Evolutionary conservation across 2,329 filamentous ascomycete genomes (phyloP).

Genomic region (Coniochaeta sp.): DNA sequence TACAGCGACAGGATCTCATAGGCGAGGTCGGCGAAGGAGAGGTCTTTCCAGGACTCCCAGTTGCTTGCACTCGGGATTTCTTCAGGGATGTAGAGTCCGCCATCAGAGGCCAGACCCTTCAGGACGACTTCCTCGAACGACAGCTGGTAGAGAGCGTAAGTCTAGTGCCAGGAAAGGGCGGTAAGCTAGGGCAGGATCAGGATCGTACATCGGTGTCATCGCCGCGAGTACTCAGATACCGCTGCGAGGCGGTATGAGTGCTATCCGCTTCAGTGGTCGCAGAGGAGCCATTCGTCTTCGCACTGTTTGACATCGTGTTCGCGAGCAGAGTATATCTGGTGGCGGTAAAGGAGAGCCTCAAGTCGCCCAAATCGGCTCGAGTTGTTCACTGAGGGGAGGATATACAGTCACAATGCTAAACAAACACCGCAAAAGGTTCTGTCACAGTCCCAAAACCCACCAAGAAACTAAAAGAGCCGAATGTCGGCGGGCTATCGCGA

Average conservation of each 20-base stretch:
- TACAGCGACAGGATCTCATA: slow-evolving; percentile 82
- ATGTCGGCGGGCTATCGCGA: neutral
- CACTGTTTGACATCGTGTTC: slow-evolving; percentile 21
- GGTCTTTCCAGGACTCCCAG: slow-evolving; percentile 62
- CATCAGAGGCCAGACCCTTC: slow-evolving; percentile 79
- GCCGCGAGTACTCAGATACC: slow-evolving; percentile 43
- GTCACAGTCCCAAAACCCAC: neutral
- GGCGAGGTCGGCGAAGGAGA: slow-evolving; percentile 74
- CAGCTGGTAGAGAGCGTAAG: slow-evolving; percentile 41
- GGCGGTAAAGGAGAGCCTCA: neutral
- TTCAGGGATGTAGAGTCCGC: slow-evolving; percentile 84
- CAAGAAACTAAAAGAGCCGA: neutral
- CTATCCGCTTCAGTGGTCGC: slow-evolving; percentile 6
- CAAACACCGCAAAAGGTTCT: neutral
- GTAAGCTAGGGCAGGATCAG: neutral
- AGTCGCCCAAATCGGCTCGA: neutral
- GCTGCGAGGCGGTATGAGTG: slow-evolving; percentile 37
- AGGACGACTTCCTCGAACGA: slow-evolving; percentile 89
- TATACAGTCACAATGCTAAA: neutral
- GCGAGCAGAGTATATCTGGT: neutral
- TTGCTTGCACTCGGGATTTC: slow-evolving; percentile 51
- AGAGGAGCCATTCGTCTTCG: slow-evolving; percentile 24
- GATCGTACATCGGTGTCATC: slow-evolving; percentile 38
- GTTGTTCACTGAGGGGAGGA: neutral
- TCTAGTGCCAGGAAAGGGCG: slow-evolving; percentile 5